Evolutionary conservation across 176 grass and related monocot genomes (phyloP).

Genomic region (Saccharum officinarum): DNA sequence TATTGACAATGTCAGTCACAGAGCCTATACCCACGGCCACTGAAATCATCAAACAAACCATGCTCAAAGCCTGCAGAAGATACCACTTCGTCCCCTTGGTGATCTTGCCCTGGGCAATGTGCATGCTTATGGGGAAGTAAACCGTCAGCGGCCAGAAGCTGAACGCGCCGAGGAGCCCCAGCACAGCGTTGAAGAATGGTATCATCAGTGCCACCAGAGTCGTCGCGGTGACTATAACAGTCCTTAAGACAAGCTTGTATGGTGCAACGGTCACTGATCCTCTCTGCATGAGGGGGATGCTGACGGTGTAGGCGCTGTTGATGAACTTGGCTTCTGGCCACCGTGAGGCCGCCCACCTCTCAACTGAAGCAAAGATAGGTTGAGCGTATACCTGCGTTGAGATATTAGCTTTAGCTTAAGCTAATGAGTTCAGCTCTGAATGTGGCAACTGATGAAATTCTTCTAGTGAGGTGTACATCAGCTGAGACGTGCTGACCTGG

Average conservation of each 20-base stretch:
- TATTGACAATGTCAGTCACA: slow-evolving; percentile 66
- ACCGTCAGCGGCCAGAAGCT: slow-evolving; percentile 92
- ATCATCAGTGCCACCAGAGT: slow-evolving; percentile 76
- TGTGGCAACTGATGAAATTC: not conserved
- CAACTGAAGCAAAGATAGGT: slow-evolving; percentile 62
- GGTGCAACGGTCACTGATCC: slow-evolving; percentile 53
- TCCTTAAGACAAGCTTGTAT: slow-evolving; percentile 52
- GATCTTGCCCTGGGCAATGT: slow-evolving; percentile 64
- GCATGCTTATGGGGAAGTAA: slow-evolving; percentile 84
- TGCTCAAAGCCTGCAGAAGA: slow-evolving; percentile 59
- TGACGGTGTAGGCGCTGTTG: slow-evolving; percentile 56
- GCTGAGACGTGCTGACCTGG: slow-evolving; percentile 49
- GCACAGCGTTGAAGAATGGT: slow-evolving; percentile 83
- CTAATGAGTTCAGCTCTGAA: not conserved
- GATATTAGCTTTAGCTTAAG: not conserved
- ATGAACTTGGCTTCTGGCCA: slow-evolving; percentile 80
- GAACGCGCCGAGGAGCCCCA: slow-evolving; percentile 75
- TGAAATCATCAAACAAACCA: slow-evolving; percentile 57
- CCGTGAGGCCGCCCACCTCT: slow-evolving; percentile 39
- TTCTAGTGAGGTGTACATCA: not conserved
- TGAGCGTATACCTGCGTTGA: slow-evolving; percentile 65
- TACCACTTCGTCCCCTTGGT: slow-evolving; percentile 52
- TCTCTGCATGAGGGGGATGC: slow-evolving; percentile 34
- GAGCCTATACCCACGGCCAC: slow-evolving; percentile 68
- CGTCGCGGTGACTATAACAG: slow-evolving; percentile 48